Percentiles rank a stretch among this genome's conserved stretches.
These are phyloP conservation scores for Euphorbia lathyris DNA, from an alignment of 345 rosid species.

Conservation along the genomic window DNA sequence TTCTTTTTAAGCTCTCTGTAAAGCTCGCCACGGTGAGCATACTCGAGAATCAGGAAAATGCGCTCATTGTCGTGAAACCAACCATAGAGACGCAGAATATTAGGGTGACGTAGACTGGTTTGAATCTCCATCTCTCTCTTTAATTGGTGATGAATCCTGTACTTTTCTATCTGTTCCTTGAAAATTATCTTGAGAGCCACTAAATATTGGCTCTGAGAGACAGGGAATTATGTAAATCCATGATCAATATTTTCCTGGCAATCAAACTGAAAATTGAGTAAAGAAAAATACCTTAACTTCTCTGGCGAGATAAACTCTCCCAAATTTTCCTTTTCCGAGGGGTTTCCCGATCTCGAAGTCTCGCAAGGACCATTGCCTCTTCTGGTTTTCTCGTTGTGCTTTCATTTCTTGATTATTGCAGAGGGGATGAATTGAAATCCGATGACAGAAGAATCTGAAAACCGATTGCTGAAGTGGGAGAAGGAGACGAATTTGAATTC, in stretches of 20 bases:
- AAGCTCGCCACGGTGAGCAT: slow-evolving; percentile 88
- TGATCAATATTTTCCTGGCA: background rate
- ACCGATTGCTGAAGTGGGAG: background rate
- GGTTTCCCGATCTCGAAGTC: slow-evolving; percentile 94
- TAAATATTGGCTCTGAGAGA: slow-evolving; percentile 51
- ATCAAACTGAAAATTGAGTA: background rate
- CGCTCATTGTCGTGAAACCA: slow-evolving; percentile 82
- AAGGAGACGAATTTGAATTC: background rate
- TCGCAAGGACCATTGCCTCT: slow-evolving; percentile 51
- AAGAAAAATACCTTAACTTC: slow-evolving; percentile 49
- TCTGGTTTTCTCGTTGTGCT: slow-evolving; percentile 13
- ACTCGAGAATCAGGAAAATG: slow-evolving; percentile 88
- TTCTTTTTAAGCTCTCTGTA: slow-evolving; percentile 58
- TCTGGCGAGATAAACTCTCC: slow-evolving; percentile 86
- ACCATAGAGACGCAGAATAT: slow-evolving; percentile 73
- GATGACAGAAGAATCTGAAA: background rate
- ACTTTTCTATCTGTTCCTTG: slow-evolving; percentile 88
- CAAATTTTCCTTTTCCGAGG: slow-evolving; percentile 85
- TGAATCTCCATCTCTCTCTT: slow-evolving; percentile 94
- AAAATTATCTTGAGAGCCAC: slow-evolving; percentile 86
- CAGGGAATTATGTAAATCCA: background rate
- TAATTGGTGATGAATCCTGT: slow-evolving; percentile 71
- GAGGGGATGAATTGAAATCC: background rate
- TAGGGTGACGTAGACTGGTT: slow-evolving; percentile 60
- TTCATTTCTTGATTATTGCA: background rate